phyloP scores from a whole-genome alignment of 257 asterid species.

The Cruciata laevipes region DNA sequence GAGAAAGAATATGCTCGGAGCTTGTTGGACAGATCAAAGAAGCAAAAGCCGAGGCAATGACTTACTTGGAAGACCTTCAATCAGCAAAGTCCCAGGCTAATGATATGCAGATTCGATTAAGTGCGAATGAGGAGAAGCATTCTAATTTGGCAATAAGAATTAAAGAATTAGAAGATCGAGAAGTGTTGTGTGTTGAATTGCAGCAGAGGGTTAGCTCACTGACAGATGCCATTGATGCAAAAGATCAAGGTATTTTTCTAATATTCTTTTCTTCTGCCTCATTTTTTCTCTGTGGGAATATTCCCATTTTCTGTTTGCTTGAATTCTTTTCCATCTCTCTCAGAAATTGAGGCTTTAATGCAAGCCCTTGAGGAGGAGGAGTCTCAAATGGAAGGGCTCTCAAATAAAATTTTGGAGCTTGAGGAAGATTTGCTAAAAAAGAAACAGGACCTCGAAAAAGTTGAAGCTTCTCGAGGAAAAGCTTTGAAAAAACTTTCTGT shows the following conservation, averaged over 20 bases:
- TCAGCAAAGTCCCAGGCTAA: conserved; percentile 38
- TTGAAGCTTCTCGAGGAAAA: conserved; percentile 84
- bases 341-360: conserved; percentile 81
- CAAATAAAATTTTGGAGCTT: conserved; percentile 47
- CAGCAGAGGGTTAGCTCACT: conserved; percentile 54
- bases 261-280: conserved; percentile 15
- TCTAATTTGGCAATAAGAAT: conserved; percentile 42
- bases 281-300: neutral
- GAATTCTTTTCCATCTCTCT: conserved; percentile 19
- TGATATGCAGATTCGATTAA: conserved; percentile 48
- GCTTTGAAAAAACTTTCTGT: conserved; percentile 85
- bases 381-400: conserved; percentile 74
- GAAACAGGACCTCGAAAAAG: conserved; percentile 66
- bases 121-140: conserved; percentile 50
- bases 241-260: conserved; percentile 69
- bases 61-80: conserved; percentile 59
- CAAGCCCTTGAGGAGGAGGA: conserved; percentile 97
- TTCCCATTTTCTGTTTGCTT: neutral
- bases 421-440: conserved; percentile 66
- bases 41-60: conserved; percentile 68
- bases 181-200: conserved; percentile 36
- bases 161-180: conserved; percentile 54
- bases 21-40: conserved; percentile 84
- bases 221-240: conserved; percentile 58
- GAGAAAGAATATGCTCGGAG: conserved; percentile 68